A percentile compares a stretch with the other conserved stretches of the same genome.
Evolutionary conservation across 805 yeast genomes (phyloP).

Genomic region (Tetrapisispora arboricola): DNA sequence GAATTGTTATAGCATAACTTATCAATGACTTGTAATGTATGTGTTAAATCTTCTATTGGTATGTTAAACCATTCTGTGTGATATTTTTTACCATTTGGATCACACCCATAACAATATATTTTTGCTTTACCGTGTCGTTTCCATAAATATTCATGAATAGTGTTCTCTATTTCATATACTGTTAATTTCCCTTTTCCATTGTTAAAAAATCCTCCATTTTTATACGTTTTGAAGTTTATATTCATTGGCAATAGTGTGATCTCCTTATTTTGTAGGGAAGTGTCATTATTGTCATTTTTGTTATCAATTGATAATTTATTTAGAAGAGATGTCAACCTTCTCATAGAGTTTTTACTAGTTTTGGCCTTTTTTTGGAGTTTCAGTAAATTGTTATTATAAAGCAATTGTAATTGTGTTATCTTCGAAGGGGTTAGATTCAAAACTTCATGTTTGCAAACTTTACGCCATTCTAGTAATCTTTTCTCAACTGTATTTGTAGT

Average conservation of each 20-base stretch:
- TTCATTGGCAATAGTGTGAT: background rate
- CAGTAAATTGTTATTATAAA: background rate
- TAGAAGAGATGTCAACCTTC: constrained; percentile 4
- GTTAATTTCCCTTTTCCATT: constrained; percentile 10
- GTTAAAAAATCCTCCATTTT: constrained; percentile 19
- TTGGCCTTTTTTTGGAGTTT: background rate
- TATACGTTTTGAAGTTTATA: constrained; percentile 7
- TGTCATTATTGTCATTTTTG: background rate
- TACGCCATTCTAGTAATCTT: constrained; percentile 23
- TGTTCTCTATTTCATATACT: constrained; percentile 14
- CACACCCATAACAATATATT: constrained; percentile 24
- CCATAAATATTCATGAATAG: constrained; percentile 22
- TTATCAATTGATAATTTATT: background rate
- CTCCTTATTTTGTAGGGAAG: background rate
- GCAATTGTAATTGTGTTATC: constrained; percentile 5
- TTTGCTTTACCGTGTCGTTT: constrained; percentile 22
- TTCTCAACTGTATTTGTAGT: constrained; percentile 20
- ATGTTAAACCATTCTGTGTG: constrained; percentile 25
- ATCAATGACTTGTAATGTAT: constrained; percentile 13
- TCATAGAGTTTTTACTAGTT: constrained; percentile 6
- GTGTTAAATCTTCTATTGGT: constrained; percentile 17
- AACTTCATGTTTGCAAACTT: constrained; percentile 19
- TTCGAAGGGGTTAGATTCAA: constrained; percentile 20
- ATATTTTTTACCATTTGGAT: constrained; percentile 10
- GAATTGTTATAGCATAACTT: constrained; percentile 7